phyloP scores from a whole-genome alignment of 768 basidiomycete species.

The Pholiota molesta region DNA sequence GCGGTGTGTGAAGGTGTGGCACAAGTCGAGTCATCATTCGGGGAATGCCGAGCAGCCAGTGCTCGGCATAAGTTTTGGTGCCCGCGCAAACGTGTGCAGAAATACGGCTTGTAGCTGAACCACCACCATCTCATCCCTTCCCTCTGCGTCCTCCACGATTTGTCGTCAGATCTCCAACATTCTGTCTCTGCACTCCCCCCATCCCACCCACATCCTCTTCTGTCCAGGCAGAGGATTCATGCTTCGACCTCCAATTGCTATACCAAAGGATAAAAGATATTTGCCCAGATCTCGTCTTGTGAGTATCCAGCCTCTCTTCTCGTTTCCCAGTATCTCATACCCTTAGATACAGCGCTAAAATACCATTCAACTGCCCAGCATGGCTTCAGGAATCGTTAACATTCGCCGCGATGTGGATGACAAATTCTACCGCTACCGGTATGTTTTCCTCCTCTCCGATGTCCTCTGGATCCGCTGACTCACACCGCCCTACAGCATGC shows the following conservation, averaged over 20 bases:
- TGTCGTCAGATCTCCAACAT: conserved; percentile 54
- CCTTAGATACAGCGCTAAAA: conserved; percentile 56
- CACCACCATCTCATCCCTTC: conserved; percentile 29
- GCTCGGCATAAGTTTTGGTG: conserved; percentile 23
- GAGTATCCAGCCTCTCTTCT: conserved; percentile 23
- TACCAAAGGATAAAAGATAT: conserved; percentile 67
- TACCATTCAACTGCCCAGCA: conserved; percentile 55
- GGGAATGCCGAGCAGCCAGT: neutral
- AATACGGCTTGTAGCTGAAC: conserved; percentile 28
- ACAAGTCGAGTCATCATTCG: neutral
- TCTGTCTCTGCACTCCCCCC: conserved; percentile 56
- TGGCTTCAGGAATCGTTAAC: conserved; percentile 85
- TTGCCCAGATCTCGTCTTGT: conserved; percentile 56
- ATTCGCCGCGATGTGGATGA: conserved; percentile 96
- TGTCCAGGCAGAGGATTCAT: conserved; percentile 86
- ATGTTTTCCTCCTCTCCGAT: conserved; percentile 24
- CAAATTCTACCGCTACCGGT: conserved; percentile 96
- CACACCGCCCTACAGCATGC: conserved; percentile 68
- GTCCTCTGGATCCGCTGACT: neutral
- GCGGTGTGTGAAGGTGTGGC: neutral
- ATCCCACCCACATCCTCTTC: conserved; percentile 49
- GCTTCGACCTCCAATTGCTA: conserved; percentile 87
- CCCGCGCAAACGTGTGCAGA: conserved; percentile 28
- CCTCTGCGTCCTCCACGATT: conserved; percentile 25
- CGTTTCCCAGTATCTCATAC: neutral